Evolutionary conservation across 768 basidiomycete species (phyloP), one percentile per base, ranked within the genome.

Genomic region (Melanogaster broomeanus): DNA sequence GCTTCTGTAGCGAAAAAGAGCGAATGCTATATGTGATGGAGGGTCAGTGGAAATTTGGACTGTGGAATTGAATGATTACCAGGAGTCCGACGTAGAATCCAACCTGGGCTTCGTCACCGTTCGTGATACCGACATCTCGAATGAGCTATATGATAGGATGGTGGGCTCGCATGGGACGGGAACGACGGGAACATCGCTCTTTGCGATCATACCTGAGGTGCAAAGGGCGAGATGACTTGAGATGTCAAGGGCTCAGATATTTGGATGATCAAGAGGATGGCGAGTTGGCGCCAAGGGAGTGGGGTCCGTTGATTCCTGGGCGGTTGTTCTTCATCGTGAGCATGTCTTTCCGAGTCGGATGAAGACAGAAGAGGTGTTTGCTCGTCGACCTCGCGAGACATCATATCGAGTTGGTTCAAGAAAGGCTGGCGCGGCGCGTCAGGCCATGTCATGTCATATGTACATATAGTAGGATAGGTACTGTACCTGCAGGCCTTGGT

Each of bases 191-290:
- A n/a, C 2, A n/a, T 18, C n/a, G 7, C 3, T 7, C 8, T 37
- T 18, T 18, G n/a, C n/a, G 1, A 12, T 47, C 74, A 43, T 51
- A 83, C 84, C 70, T 87, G 80, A 4, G 83, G 83, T 33, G 81
- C 77, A 61, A 87, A 88, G 0, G 87, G 87, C 50, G 79, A 83
- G 52, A 88, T 87, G 51, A 88, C 84, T 56, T 85, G 78, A 16
- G 79, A 80, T 10, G 86, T 86, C 57, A 89, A 67, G 4, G 87
- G 86, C 65, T 89, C 87, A 45, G 84, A 79, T 45, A 87, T 77
- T 66, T 87, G 85, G 27, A 89, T 73, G 57, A 86, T 74, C 52
- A 89, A 66, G 3, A 87, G 72, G 48, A 88, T 78, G 45, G 73
- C 74, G 53, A 88, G 76, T 72, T 88, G 86, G 52, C 72, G 72